Evolutionary conservation across 805 yeast species (phyloP).

Genomic region (Hanseniaspora guilliermondii): DNA sequence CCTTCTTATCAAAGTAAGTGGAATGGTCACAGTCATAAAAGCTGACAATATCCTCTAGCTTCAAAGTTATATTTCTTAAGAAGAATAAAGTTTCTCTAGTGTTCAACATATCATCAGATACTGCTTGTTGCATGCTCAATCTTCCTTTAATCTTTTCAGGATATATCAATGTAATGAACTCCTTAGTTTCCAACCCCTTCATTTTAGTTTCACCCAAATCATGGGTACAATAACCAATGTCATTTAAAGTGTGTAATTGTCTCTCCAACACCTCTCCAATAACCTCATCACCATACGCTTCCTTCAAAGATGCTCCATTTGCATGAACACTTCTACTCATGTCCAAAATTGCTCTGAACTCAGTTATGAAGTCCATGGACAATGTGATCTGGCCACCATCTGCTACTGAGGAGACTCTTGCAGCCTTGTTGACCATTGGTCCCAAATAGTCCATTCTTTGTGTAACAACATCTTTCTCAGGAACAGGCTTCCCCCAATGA

Average conservation of each 20-base stretch:
- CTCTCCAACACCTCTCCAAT: slow-evolving; percentile 48
- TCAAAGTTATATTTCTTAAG: slow-evolving; percentile 43
- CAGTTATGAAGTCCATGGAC: slow-evolving; percentile 68
- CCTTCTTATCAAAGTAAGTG: neutral
- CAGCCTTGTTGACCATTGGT: slow-evolving; percentile 93
- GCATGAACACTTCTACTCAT: slow-evolving; percentile 26
- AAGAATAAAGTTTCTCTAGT: slow-evolving; percentile 30
- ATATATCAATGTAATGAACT: slow-evolving; percentile 64
- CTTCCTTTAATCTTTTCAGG: slow-evolving; percentile 56
- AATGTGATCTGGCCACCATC: slow-evolving; percentile 96
- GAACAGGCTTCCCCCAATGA: slow-evolving; percentile 96
- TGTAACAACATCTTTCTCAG: slow-evolving; percentile 88
- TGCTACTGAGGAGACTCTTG: slow-evolving; percentile 86
- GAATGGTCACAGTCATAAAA: slow-evolving; percentile 33
- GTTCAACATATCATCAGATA: slow-evolving; percentile 18
- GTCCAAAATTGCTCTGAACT: slow-evolving; percentile 46
- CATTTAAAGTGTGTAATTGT: slow-evolving; percentile 53
- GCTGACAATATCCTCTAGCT: slow-evolving; percentile 49
- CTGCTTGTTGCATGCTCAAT: slow-evolving; percentile 33
- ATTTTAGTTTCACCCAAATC: slow-evolving; percentile 76
- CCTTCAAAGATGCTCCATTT: slow-evolving; percentile 23
- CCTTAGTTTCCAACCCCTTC: slow-evolving; percentile 91
- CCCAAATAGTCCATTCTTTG: slow-evolving; percentile 98
- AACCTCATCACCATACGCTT: slow-evolving; percentile 35
- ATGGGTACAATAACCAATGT: slow-evolving; percentile 54